These are phyloP conservation scores for Dactylellina sp. DNA, from an alignment of 2,329 filamentous ascomycete genomes.

Conservation along the genomic window DNA sequence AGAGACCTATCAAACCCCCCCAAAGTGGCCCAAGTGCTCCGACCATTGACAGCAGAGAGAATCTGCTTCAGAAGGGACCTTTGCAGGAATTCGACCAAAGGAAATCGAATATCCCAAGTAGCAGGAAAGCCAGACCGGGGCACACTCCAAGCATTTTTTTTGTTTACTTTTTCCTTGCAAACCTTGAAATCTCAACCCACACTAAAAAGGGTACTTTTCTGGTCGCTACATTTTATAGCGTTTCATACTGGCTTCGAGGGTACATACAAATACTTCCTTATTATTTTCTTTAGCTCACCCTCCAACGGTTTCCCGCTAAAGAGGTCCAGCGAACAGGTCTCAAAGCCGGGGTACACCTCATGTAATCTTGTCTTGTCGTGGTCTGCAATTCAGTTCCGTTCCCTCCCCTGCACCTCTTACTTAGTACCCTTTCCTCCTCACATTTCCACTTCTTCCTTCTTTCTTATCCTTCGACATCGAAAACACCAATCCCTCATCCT, in stretches of 20 bases:
- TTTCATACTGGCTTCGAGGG: constrained; percentile 49
- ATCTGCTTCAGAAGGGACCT: neutral
- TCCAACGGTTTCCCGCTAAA: constrained; percentile 53
- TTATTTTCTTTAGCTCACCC: constrained; percentile 41
- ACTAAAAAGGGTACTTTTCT: constrained; percentile 54
- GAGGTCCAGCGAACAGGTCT: constrained; percentile 49
- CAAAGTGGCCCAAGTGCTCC: constrained; percentile 29
- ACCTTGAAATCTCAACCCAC: constrained; percentile 54
- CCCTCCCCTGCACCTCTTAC: constrained; percentile 46
- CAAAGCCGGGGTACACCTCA: constrained; percentile 53
- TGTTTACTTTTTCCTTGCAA: constrained; percentile 55
- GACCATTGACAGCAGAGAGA: constrained; percentile 28
- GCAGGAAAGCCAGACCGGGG: constrained; percentile 25
- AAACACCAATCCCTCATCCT: constrained; percentile 14
- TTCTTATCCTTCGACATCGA: constrained; percentile 31
- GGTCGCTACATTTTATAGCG: constrained; percentile 43
- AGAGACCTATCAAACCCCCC: constrained; percentile 44
- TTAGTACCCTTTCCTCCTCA: constrained; percentile 43
- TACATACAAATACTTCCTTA: constrained; percentile 35
- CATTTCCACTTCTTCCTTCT: constrained; percentile 28
- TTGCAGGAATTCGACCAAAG: constrained; percentile 20
- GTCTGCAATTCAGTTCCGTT: constrained; percentile 47
- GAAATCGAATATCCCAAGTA: constrained; percentile 32
- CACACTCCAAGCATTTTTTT: constrained; percentile 18
- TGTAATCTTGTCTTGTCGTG: constrained; percentile 43